Base-by-base conservation (phyloP, 202 grass and related monocot genomes). In the Setaria viridis region DNA sequence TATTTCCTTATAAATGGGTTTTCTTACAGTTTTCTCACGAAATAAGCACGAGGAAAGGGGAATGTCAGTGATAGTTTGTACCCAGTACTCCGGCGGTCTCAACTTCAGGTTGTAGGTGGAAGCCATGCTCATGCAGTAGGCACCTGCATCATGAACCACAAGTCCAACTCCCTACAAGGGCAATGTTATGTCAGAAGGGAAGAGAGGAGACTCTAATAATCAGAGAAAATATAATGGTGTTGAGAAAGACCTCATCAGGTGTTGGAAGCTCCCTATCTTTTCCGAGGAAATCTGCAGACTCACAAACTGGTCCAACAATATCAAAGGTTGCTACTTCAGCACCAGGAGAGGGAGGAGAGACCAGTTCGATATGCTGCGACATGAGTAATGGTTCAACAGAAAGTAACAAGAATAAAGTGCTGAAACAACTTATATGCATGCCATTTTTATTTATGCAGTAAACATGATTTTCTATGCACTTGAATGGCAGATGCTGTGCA, bases 51-150 rank as follows among this genome's bases (percentile, higher is more conserved):
- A 6, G 51, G 29, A 48, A 30, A 68, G 39, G 14, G 1, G 14
- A 58, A 45, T 32, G 55, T 11, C 67, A 17, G 34, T 33, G 20
- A 35, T 25, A 79, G 16, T 74, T 47, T 4, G 20, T 95, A 95
- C 96, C 96, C 96, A 96, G 70, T 96, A 99, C 20, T 99, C 96
- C 1, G 91, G 90, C 16, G 96, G 96, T 16, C 96, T 85, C 90
- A 99, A 69, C 88, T 99, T 99, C 42, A 98, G 70, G 58, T 99
- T 99, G 72, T 99, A 99, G 6, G 93, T 99, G 64, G 96, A 99
- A 74, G 96, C 93, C 96, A 99, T 99, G 88, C 96, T 99, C 96
- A 99, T 99, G 82, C 96, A 96, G 85, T 96, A 99, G 33, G 96
- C 96, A 67, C 93, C 96, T 20, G 96, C 93, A 6, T 99, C 96